Evolutionary conservation across 2,329 filamentous ascomycete species (phyloP), one percentile per base, ranked within the genome.

Genomic region (Hansfordia pulvinata): DNA sequence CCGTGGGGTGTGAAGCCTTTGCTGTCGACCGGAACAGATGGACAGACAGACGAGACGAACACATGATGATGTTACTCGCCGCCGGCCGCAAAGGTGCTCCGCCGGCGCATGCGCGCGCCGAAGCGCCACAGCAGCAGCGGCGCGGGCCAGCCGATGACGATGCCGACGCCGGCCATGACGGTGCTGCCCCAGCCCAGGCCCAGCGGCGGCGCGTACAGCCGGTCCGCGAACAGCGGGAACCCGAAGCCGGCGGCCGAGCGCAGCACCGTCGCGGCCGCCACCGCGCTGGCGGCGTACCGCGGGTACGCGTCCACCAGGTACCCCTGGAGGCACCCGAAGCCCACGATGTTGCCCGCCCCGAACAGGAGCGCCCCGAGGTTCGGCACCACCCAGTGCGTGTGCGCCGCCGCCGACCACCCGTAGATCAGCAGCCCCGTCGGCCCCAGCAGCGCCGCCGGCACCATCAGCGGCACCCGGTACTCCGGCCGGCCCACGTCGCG

Each of bases 301-400:
- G 52, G 44, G 40, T 62, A 65, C 1, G 52, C 42, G 38, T 65
- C 62, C 18, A 65, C 55, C 2, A 63, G 38, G 39, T 56, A 65
- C 3, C 45, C 50, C 43, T 62, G 58, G 12, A 62, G 46, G 28
- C 56, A 57, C 47, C 61, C 54, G 39, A 59, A 57, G 19, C 47
- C 40, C 26, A 57, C 40, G 32, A 61, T 56, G 27, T 47, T 41
- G 17, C 56, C 53, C n/a, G 42, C 34, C 59, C 64, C 39, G 31
- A 74, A 64, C n/a, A 70, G 52, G 0, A 49, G 45, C 2, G 61
- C 62, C 3, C 69, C 69, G 14, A 74, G 55, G 24, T 75, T 69
- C 0, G 69, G 66, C 5, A 69, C 54, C 12, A 72, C 61, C 64
- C 64, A 76, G 37, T 60, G 56, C 4, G 47, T 50, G 26, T 44